Evolutionary conservation across 257 asterid species (phyloP), one percentile per base, ranked within the genome.

Genomic region (Fraxinus anomala): DNA sequence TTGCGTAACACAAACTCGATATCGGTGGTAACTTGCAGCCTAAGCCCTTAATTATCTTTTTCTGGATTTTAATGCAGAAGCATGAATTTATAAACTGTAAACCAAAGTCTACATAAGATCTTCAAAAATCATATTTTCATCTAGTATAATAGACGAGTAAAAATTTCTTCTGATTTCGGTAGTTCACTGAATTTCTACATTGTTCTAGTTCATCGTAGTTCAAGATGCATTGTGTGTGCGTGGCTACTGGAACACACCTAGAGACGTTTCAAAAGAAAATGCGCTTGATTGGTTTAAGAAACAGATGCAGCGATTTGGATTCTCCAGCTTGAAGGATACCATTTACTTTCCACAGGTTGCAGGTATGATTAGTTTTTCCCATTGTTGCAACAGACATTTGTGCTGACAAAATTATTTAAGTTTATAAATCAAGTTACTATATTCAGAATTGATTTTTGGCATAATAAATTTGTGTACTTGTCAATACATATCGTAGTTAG

Each of bases 1-100:
- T 72, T 93, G 84, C 98, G 97, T 30, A 93, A 91, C 82, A 93
- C 99, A 74, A 93, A 90, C 84, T 85, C 98, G n/a, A 78, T 89
- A 80, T 91, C 98, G 8, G 97, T 91, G 97, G 98, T 96, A 79
- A 76, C 91, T 84, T 70, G 65, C 78, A 16, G 28, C 31, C 73
- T 76, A n/a, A 40, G 72, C 37, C 34, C 75, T 73, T 47, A 61
- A 72, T 56, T 37, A 44, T 85, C 37, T 63, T 76, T 5, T 77
- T 39, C 28, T 71, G 42, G 78, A 36, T 34, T 65, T 56, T 21
- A 63, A 47, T 21, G 68, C 33, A 13, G 76, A 67, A 30, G 34
- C 33, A 75, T 65, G 71, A 70, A 33, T 40, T 26, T 33, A 39
- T 78, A 7, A 24, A 49, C 26, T 49, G 47, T 1, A 37, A 37